Percentiles rank a stretch among this genome's conserved stretches.
Conservation (phyloP, 2,329 filamentous ascomycete species). For the Diaporthe sp. region DNA sequence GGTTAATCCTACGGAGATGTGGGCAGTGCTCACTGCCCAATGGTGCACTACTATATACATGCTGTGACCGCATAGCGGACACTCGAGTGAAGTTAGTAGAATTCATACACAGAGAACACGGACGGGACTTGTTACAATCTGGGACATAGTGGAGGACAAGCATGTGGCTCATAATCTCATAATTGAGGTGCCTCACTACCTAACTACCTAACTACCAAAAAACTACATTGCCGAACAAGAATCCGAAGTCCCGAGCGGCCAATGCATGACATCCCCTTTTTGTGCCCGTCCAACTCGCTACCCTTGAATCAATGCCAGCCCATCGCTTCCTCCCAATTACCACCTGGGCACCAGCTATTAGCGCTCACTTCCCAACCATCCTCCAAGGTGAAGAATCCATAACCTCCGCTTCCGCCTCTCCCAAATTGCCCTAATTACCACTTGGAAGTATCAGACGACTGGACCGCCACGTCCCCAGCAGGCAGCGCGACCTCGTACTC, state of each 20-base stretch:
- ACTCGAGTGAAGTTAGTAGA: no score
- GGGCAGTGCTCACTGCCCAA: no score
- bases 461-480: constrained; percentile 54
- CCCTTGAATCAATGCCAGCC: background rate
- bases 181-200: background rate
- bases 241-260: background rate
- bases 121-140: no score
- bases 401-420: rapidly evolving
- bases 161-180: background rate
- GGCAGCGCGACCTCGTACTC: constrained; percentile 72
- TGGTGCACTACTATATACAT: no score
- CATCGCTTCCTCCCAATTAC: background rate
- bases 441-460: background rate
- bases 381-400: background rate
- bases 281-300: background rate
- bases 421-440: background rate
- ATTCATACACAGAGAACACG: no score
- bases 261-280: background rate
- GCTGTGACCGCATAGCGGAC: no score
- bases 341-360: no score
- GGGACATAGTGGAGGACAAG: background rate
- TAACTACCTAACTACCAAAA: background rate
- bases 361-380: background rate
- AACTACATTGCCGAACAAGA: no score
- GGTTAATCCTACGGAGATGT: no score